Conservation (phyloP, 768 basidiomycete species). For the Termitomyces eurrhizus region DNA sequence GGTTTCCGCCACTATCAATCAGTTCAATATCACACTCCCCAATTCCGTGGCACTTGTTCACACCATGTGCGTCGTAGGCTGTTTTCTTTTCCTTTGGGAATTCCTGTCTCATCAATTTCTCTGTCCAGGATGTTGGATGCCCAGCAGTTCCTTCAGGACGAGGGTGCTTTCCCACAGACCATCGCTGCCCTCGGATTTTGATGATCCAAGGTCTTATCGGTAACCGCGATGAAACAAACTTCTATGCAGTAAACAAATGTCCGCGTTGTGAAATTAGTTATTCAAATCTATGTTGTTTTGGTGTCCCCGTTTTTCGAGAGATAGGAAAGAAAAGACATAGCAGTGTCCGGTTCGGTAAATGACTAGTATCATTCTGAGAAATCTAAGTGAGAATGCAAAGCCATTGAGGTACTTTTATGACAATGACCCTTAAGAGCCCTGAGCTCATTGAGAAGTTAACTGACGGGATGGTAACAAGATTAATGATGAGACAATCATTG, state of each 20-base stretch:
- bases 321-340: neutral
- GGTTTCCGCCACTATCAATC: conserved; percentile 20
- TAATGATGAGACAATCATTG: too few relatives aligned
- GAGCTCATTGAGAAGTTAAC: neutral
- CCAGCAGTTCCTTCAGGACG: conserved; percentile 27
- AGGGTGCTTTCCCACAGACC: conserved; percentile 29
- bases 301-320: neutral
- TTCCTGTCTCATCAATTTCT: neutral
- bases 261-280: neutral
- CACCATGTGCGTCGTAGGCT: conserved; percentile 21
- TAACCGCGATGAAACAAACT: neutral
- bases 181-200: conserved; percentile 29
- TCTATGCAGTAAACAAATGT: conserved; percentile 6
- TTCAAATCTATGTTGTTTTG: neutral
- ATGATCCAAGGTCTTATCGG: neutral
- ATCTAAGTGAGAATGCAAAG: too few relatives aligned
- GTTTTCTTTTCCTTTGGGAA: too few relatives aligned
- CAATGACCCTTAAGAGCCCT: too few relatives aligned
- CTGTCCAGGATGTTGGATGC: conserved; percentile 31
- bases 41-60: conserved; percentile 23
- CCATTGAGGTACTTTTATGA: too few relatives aligned
- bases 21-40: conserved; percentile 29
- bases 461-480: neutral
- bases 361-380: neutral
- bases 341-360: neutral